Conservation (phyloP, 1,284 basidiomycete species). For the Bondarzewia mesenterica region DNA sequence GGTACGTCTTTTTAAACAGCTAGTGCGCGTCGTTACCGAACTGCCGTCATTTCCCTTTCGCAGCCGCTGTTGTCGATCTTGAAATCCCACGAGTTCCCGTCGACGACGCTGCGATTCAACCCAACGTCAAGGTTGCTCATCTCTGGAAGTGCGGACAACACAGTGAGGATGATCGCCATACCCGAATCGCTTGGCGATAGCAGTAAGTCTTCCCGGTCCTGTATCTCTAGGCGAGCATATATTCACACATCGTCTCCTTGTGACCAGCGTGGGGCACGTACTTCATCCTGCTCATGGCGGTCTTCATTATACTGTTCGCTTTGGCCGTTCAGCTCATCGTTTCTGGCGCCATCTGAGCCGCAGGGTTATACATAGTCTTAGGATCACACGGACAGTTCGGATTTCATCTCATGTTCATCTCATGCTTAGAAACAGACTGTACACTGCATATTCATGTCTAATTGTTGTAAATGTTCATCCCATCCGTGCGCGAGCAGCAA, state of each 20-base stretch:
- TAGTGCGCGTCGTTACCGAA: neutral
- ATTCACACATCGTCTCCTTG: neutral
- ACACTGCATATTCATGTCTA: no score
- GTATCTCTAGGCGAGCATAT: neutral
- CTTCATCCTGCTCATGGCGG: constrained; percentile 25
- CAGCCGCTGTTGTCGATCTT: constrained; percentile 85
- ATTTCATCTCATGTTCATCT: no score
- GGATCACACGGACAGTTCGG: no score
- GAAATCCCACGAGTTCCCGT: constrained; percentile 92
- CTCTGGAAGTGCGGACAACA: constrained; percentile 89
- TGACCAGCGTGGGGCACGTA: constrained; percentile 24
- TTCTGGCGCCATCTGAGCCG: constrained; percentile 7
- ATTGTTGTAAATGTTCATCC: no score
- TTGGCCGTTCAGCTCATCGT: constrained; percentile 24
- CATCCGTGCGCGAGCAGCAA: no score
- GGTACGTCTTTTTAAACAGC: constrained; percentile 41
- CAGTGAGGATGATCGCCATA: constrained; percentile 74
- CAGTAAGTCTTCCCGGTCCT: constrained; percentile 35
- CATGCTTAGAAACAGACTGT: no score
- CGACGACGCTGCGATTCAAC: constrained; percentile 86
- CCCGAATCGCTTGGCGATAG: constrained; percentile 47
- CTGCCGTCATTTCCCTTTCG: constrained; percentile 1
- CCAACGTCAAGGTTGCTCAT: constrained; percentile 78
- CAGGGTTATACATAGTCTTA: no score
- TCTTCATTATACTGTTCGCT: constrained; percentile 28